Evolutionary conservation across 2,329 filamentous ascomycete genomes (phyloP).

Genomic region (Stachybotrys elegans): DNA sequence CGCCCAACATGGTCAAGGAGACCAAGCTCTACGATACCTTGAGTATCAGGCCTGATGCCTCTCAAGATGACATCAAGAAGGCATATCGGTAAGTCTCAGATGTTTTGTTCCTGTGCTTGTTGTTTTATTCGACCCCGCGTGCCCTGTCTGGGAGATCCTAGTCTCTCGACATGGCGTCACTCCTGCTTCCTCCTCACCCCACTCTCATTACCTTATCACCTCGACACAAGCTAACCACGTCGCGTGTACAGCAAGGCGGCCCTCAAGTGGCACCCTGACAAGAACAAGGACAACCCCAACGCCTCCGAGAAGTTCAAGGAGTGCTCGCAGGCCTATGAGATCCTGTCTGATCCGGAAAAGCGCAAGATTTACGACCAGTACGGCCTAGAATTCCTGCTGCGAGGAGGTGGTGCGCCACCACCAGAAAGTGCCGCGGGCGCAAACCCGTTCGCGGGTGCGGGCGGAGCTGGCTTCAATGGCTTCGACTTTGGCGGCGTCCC

Average conservation of each 20-base stretch:
- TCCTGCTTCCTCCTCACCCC: background rate
- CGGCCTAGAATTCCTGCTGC: constrained; percentile 86
- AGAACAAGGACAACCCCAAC: constrained; percentile 87
- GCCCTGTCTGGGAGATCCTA: background rate
- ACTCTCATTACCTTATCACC: background rate
- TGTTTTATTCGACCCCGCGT: constrained; percentile 8
- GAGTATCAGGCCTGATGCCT: constrained; percentile 70
- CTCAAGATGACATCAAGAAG: constrained; percentile 96
- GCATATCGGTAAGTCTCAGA: constrained; percentile 66
- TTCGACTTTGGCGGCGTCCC: constrained; percentile 48
- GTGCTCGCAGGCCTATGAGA: constrained; percentile 95
- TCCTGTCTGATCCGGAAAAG: constrained; percentile 95
- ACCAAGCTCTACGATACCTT: constrained; percentile 92
- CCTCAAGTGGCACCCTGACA: constrained; percentile 92
- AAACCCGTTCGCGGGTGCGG: constrained; percentile 56
- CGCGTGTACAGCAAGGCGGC: constrained; percentile 65
- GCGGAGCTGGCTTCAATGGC: constrained; percentile 44
- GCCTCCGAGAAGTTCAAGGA: constrained; percentile 97
- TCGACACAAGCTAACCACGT: constrained; percentile 27
- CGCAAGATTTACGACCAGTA: constrained; percentile 92
- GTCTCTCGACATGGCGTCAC: background rate
- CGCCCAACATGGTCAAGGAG: constrained; percentile 87
- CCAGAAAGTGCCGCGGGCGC: constrained; percentile 50
- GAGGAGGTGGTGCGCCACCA: constrained; percentile 67
- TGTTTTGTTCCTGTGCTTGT: background rate